These are phyloP conservation scores for Quercus mongolica DNA, from an alignment of 306 rosid genomes.

Conservation along the genomic window DNA sequence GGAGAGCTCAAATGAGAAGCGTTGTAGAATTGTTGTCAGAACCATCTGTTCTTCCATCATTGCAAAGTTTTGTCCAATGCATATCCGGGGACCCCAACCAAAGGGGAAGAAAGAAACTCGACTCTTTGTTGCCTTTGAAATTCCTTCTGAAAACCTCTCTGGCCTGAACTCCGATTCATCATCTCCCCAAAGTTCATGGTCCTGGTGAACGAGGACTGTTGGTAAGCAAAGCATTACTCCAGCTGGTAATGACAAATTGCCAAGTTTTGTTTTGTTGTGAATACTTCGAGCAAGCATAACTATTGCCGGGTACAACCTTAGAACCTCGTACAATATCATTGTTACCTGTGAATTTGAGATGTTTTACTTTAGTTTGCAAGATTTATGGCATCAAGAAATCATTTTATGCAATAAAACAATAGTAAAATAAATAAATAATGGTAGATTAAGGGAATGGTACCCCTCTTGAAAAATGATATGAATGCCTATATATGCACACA, in stretches of 20 bases:
- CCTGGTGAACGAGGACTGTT: constrained; percentile 31
- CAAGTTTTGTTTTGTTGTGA: constrained; percentile 29
- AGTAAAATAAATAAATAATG: too few species aligned
- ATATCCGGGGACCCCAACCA: constrained; percentile 62
- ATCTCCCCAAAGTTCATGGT: constrained; percentile 50
- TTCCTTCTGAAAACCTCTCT: constrained; percentile 52
- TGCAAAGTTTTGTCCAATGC: constrained; percentile 54
- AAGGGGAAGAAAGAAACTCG: constrained; percentile 43
- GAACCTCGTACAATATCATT: constrained; percentile 51
- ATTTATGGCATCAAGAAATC: background rate
- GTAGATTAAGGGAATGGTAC: too few species aligned
- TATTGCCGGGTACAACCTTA: constrained; percentile 47
- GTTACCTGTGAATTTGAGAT: constrained; percentile 33
- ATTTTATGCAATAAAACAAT: background rate
- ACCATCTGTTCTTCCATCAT: too few species aligned
- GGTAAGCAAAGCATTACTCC: constrained; percentile 36
- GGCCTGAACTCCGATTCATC: constrained; percentile 57
- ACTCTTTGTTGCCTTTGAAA: constrained; percentile 46
- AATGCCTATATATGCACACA: too few species aligned
- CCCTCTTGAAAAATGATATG: too few species aligned
- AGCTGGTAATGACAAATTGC: constrained; percentile 32
- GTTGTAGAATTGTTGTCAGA: too few species aligned
- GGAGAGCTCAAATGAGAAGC: too few species aligned
- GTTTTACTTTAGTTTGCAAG: background rate
- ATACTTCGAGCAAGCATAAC: background rate